Percentiles rank a stretch among this genome's conserved stretches.
Conservation (phyloP, 164 flowering plant species). For the Liquidambar formosana region DNA sequence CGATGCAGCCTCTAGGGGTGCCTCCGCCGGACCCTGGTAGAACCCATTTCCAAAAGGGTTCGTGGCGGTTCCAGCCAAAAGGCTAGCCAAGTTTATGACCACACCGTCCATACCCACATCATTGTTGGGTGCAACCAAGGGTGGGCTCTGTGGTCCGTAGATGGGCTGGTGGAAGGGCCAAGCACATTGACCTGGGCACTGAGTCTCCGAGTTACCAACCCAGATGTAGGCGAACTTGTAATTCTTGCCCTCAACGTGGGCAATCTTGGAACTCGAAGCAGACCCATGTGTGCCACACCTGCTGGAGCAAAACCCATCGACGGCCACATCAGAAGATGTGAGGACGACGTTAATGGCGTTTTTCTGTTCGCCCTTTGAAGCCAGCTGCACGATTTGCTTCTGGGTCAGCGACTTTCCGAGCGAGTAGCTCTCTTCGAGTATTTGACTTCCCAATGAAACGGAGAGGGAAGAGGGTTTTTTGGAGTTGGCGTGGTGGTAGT, state of each 20-base stretch:
- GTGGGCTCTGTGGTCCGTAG: slow-evolving; percentile 63
- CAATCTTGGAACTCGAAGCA: slow-evolving; percentile 6
- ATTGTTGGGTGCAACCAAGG: slow-evolving; percentile 56
- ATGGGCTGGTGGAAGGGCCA: slow-evolving; percentile 75
- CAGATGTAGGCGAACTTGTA: slow-evolving; percentile 40
- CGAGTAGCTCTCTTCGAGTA: slow-evolving; percentile 14
- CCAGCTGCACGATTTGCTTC: slow-evolving; percentile 13
- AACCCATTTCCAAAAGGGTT: slow-evolving; percentile 62
- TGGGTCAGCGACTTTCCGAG: slow-evolving; percentile 18
- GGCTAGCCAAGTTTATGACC: slow-evolving; percentile 52
- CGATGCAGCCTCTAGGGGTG: slow-evolving; percentile 56
- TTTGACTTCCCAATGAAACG: slow-evolving; percentile 9
- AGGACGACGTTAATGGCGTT: slow-evolving; percentile 45
- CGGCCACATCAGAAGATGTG: slow-evolving; percentile 44
- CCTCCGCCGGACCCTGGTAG: slow-evolving; percentile 48
- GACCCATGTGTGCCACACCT: slow-evolving; percentile 52
- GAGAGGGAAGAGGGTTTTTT: slow-evolving; percentile 6
- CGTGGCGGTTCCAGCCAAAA: slow-evolving; percentile 56
- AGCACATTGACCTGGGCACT: slow-evolving; percentile 67
- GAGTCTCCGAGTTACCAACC: slow-evolving; percentile 62
- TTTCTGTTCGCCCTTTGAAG: slow-evolving; percentile 28
- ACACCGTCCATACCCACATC: slow-evolving; percentile 68
- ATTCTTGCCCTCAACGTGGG: background rate
- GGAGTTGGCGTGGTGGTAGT: slow-evolving; percentile 16
- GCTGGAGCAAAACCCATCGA: slow-evolving; percentile 40